Conservation (phyloP, 805 yeast species). For the Hanseniaspora vineae region DNA sequence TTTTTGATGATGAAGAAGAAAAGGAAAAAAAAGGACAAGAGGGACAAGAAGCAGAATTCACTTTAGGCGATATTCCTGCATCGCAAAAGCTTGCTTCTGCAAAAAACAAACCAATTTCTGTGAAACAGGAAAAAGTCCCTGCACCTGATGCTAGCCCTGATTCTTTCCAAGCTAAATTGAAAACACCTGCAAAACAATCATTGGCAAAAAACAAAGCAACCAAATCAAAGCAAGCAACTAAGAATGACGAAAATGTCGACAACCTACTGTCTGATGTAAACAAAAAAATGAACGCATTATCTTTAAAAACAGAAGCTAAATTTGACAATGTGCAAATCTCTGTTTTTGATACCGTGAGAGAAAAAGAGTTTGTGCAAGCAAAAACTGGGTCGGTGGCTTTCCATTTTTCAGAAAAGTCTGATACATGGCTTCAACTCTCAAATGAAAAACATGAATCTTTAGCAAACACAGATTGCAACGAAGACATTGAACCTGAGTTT, state of each 20-base stretch:
- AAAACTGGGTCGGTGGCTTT: conserved; percentile 19
- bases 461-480: conserved; percentile 28
- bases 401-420: conserved; percentile 34
- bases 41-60: too few species aligned
- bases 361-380: conserved; percentile 34
- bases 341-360: conserved; percentile 42
- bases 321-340: conserved; percentile 25
- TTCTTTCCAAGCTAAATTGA: background rate
- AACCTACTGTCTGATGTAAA: background rate
- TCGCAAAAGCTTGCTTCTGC: too few species aligned
- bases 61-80: too few species aligned
- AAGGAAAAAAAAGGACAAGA: background rate
- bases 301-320: background rate
- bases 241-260: background rate
- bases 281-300: background rate
- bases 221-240: background rate
- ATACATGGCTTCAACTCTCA: conserved; percentile 38
- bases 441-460: conserved; percentile 18
- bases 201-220: background rate
- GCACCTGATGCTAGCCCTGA: too few species aligned
- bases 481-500: conserved; percentile 53
- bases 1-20: conserved; percentile 1
- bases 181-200: conserved; percentile 8
- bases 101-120: too few species aligned
- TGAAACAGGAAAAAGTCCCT: too few species aligned